Conservation (phyloP, 306 rosid species). For the Gillenia trifoliata region DNA sequence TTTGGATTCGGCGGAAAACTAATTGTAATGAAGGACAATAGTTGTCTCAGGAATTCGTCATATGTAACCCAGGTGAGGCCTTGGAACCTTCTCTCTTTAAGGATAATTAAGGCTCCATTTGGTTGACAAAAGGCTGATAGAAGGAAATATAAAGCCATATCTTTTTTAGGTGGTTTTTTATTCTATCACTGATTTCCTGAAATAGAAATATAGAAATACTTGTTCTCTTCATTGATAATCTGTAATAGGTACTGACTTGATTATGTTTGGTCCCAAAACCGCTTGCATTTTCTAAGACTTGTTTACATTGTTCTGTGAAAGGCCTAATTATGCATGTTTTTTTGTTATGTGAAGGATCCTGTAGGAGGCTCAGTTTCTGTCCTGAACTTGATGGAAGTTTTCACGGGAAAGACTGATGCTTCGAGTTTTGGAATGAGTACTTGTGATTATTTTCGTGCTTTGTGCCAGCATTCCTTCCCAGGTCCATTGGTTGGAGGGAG, state of each 20-base stretch:
- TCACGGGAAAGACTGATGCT: slow-evolving; percentile 38
- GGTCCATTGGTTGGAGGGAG: slow-evolving; percentile 95
- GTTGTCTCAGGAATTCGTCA: slow-evolving; percentile 40
- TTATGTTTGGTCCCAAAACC: background rate
- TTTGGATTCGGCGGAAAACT: slow-evolving; percentile 98
- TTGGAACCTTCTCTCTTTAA: slow-evolving; percentile 20
- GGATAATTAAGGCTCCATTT: slow-evolving; percentile 5
- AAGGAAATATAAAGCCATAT: background rate
- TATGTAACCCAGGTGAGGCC: slow-evolving; percentile 70
- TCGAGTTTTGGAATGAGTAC: slow-evolving; percentile 35
- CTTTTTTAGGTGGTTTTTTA: background rate
- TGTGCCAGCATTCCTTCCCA: slow-evolving; percentile 83
- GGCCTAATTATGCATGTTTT: slow-evolving; percentile 30
- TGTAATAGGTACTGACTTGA: background rate
- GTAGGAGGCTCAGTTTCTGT: slow-evolving; percentile 63
- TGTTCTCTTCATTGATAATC: background rate
- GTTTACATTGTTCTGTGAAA: slow-evolving; percentile 15
- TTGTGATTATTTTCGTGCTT: slow-evolving; percentile 58
- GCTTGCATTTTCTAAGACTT: slow-evolving; percentile 1
- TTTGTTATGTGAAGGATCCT: slow-evolving; percentile 53
- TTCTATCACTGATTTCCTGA: background rate
- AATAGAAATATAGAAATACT: background rate
- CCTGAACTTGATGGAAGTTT: slow-evolving; percentile 70
- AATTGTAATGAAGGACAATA: slow-evolving; percentile 64
- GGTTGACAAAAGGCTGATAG: slow-evolving; percentile 4